These are phyloP conservation scores for Eimeria acervulina DNA, from an alignment of 169 alveolate species.

Conservation along the genomic window DNA sequence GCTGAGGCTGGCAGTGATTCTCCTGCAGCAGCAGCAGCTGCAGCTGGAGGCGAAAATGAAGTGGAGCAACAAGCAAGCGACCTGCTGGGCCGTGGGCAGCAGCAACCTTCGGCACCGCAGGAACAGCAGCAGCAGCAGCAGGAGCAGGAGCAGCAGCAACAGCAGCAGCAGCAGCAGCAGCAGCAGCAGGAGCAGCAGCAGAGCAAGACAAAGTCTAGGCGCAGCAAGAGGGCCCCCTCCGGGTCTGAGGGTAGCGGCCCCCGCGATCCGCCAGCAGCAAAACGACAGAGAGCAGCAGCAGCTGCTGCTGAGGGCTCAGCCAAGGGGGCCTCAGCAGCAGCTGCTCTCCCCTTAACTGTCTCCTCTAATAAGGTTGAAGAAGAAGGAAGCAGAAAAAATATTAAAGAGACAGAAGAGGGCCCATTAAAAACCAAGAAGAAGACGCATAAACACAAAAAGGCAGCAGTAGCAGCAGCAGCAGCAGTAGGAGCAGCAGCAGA, in stretches of 20 bases:
- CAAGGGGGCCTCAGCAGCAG: too few species aligned
- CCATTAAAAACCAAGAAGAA: not conserved
- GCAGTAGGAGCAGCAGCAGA: not conserved
- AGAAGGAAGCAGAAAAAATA: not conserved
- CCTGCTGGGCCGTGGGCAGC: not conserved
- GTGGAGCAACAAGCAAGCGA: not conserved
- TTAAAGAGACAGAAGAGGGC: slow-evolving; percentile 27
- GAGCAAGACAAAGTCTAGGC: not conserved
- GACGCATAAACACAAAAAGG: not conserved
- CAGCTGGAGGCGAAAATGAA: not conserved
- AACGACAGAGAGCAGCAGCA: not conserved
- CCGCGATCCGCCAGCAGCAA: not conserved
- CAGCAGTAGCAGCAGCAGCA: too few species aligned
- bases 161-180: not conserved
- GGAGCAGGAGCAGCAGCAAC: not conserved
- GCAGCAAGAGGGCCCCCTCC: slow-evolving; percentile 2
- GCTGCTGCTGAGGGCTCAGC: not conserved
- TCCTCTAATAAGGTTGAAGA: not conserved
- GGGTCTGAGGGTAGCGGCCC: not conserved
- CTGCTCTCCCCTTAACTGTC: too few species aligned
- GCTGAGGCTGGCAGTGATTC: not conserved
- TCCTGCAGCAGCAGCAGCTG: not conserved
- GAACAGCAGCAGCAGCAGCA: slow-evolving; percentile 17
- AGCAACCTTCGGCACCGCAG: not conserved
- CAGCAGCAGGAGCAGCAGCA: slow-evolving; percentile 25